Evolutionary conservation across 345 rosid genomes (phyloP), one percentile per base, ranked within the genome.

Genomic region (Linum usitatissimum): DNA sequence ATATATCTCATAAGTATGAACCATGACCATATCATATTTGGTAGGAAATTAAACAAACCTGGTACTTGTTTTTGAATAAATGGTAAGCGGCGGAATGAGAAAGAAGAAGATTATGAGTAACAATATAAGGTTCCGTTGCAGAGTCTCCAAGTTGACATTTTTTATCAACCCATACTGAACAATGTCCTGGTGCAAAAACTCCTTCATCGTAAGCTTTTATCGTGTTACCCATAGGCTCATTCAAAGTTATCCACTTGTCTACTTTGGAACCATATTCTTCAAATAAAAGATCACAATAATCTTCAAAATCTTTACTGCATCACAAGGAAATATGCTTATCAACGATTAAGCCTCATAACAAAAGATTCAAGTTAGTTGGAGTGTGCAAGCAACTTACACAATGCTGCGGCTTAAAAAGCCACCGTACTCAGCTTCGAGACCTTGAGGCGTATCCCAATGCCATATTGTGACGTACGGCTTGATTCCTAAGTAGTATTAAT

Each of bases 211-310:
- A 74, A 3, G 73, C 77, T 17, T 5, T 14, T 1, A 1, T 2
- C 63, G 60, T 69, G 20, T 9, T 63, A 12, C 34, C 62, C 61
- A 18, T 53, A 1, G 71, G 64, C 23, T 66, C 64, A 51, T 66
- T 66, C 51, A 81, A 15, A 15, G 80, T 78, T 17, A 74, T 71
- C 82, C 82, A 81, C 30, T 67, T 53, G 20, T 79, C 76, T 65
- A 78, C 80, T 65, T 54, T 21, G 2, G 65, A 53, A 1, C 65
- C 57, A 34, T 54, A 51, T 55, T 56, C 56, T 20, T 54, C 18
- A 38, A 40, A 10, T 14, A 42, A 57, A 0, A 21, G 13, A 64
- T 73, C 69, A 20, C 12, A 18, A 58, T 70, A 12, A 71, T 73
- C 59, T 23, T 23, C 28, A 23, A 23, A 23, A 23, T 23, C 28